A percentile compares a stretch with the other conserved stretches of the same genome.
Evolutionary conservation across 495 filamentous ascomycete genomes (phyloP).

Genomic region (Trichocladium uniseriatum): DNA sequence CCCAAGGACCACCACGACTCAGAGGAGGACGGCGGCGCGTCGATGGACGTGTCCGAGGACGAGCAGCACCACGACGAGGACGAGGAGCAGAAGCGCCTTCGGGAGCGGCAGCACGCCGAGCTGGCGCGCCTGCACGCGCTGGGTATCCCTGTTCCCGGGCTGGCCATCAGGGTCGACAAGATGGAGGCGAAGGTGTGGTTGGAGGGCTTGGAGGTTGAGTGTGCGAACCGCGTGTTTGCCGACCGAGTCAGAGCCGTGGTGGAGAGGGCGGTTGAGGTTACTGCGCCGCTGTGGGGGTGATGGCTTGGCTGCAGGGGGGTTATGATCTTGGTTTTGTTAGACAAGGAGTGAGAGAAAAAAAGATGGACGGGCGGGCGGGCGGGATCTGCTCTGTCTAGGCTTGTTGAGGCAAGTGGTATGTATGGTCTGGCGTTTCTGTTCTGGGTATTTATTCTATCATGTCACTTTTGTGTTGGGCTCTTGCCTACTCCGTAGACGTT

Average conservation of each 20-base stretch:
- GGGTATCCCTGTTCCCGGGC: slow-evolving; percentile 79
- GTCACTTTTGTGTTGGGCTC: no score
- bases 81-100: slow-evolving; percentile 12
- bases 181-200: slow-evolving; percentile 84
- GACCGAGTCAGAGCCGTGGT: slow-evolving; percentile 82
- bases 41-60: slow-evolving; percentile 32
- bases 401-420: no score
- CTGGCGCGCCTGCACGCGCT: slow-evolving; percentile 61
- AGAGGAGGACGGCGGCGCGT: slow-evolving; percentile 26
- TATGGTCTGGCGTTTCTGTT: no score
- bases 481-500: no score
- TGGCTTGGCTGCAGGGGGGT: no score
- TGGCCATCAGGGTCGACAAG: slow-evolving; percentile 82
- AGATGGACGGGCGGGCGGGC: no score
- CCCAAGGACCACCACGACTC: slow-evolving; percentile 14
- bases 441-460: no score
- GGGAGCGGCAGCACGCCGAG: slow-evolving; percentile 42
- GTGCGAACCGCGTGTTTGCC: slow-evolving; percentile 57
- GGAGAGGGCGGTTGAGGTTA: slow-evolving; percentile 84
- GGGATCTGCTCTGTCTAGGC: no score
- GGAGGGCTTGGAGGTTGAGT: slow-evolving; percentile 84
- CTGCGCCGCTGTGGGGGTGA: slow-evolving; percentile 58
- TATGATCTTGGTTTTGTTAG: no score
- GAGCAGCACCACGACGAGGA: slow-evolving; percentile 3
- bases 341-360: no score